phyloP scores from a whole-genome alignment of 768 basidiomycete genomes.

The Coprinopsis strossmayeri region DNA sequence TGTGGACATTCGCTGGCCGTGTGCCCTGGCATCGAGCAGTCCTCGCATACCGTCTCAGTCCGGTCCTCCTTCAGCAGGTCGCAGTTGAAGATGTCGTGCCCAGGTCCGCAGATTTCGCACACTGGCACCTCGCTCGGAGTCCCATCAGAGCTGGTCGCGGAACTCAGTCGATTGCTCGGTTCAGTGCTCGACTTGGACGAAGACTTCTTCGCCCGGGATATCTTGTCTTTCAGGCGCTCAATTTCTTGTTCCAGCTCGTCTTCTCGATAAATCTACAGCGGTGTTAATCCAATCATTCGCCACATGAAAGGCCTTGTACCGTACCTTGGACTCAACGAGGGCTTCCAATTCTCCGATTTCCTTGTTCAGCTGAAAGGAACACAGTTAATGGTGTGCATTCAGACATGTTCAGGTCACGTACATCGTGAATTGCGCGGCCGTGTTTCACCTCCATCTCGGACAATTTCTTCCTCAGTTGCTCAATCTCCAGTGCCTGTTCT shows the following conservation, averaged over 20 bases:
- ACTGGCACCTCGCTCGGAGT: constrained; percentile 25
- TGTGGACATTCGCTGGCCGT: constrained; percentile 73
- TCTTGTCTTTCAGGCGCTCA: constrained; percentile 67
- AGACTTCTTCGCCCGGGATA: constrained; percentile 59
- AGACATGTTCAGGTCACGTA: constrained; percentile 26
- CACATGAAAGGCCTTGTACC: constrained; percentile 1
- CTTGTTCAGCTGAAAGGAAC: constrained; percentile 61
- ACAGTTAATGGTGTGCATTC: constrained; percentile 1
- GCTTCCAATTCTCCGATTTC: constrained; percentile 91
- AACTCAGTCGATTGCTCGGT: constrained; percentile 23
- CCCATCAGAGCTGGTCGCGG: constrained; percentile 20
- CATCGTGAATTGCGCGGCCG: constrained; percentile 62
- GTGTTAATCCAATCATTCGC: background rate
- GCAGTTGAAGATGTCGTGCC: constrained; percentile 85
- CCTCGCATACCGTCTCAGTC: constrained; percentile 60
- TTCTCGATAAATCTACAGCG: constrained; percentile 81
- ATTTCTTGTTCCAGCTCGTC: constrained; percentile 87
- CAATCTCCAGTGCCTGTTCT: constrained; percentile 56
- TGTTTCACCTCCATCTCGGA: constrained; percentile 71
- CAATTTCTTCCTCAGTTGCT: constrained; percentile 63
- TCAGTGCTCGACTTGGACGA: constrained; percentile 40
- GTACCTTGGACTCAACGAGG: constrained; percentile 89
- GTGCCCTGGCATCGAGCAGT: constrained; percentile 81
- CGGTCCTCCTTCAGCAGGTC: constrained; percentile 60
- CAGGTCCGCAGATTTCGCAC: constrained; percentile 86